A percentile compares a stretch with the other conserved stretches of the same genome.
Conservation (phyloP, 805 yeast species). For the Candida ovalis region DNA sequence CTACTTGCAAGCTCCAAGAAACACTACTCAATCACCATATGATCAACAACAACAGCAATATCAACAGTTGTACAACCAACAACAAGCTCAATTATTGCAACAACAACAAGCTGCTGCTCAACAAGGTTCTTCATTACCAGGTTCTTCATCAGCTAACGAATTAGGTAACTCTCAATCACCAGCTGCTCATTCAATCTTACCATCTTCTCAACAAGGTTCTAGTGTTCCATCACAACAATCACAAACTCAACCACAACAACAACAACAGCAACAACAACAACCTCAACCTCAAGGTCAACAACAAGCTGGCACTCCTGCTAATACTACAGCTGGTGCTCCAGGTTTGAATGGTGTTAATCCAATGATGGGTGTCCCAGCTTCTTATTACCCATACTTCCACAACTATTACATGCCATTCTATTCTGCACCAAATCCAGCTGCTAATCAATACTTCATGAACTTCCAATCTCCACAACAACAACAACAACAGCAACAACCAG, state of each 20-base stretch:
- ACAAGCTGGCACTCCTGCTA: not conserved
- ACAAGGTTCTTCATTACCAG: constrained; percentile 16
- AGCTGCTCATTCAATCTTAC: constrained; percentile 16
- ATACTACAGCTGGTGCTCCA: constrained; percentile 17
- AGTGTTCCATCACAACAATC: constrained; percentile 3
- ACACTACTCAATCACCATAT: constrained; percentile 22
- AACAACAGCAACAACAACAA: too few relatives aligned
- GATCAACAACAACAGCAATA: constrained; percentile 25
- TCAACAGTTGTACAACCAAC: constrained; percentile 20
- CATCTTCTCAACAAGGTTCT: constrained; percentile 8
- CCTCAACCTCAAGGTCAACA: not conserved
- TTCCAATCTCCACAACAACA: constrained; percentile 25
- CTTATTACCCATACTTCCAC: constrained; percentile 28
- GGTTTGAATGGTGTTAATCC: constrained; percentile 24
- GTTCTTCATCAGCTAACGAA: constrained; percentile 10
- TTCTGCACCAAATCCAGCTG: constrained; percentile 27
- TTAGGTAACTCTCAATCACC: constrained; percentile 20
- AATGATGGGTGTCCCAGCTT: constrained; percentile 30
- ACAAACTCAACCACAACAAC: not conserved
- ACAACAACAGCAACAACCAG: constrained; percentile 13
- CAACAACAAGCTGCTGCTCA: constrained; percentile 13
- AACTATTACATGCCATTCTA: constrained; percentile 30
- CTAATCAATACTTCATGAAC: constrained; percentile 27
- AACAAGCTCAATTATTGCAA: constrained; percentile 13
- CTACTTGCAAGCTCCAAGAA: constrained; percentile 23